A percentile compares a stretch with the other conserved stretches of the same genome.
phyloP scores from a whole-genome alignment of 306 rosid species.

The Oxytropis ochrocephala region DNA sequence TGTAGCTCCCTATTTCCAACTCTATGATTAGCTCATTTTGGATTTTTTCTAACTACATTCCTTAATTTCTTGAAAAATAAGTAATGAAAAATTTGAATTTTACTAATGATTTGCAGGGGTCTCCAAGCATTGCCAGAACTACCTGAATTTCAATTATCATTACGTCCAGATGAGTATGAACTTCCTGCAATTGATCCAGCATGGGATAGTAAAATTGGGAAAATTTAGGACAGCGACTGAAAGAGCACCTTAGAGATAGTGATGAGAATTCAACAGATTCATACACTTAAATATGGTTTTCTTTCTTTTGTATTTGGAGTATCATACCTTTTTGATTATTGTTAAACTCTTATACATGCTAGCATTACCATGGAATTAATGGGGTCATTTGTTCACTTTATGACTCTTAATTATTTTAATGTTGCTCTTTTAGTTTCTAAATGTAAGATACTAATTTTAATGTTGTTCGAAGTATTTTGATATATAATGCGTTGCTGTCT shows the following conservation, averaged over 20 bases:
- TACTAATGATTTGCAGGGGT: slow-evolving; percentile 47
- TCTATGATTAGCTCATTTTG: neutral
- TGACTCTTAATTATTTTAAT: too few species aligned
- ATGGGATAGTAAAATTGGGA: slow-evolving; percentile 72
- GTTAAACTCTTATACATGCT: neutral
- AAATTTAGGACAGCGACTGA: slow-evolving; percentile 49
- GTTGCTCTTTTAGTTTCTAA: too few species aligned
- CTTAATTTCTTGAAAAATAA: neutral
- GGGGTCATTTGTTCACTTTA: neutral
- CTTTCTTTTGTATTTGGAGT: slow-evolving; percentile 6
- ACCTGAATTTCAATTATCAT: slow-evolving; percentile 85
- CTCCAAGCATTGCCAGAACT: slow-evolving; percentile 75
- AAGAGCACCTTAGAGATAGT: slow-evolving; percentile 67
- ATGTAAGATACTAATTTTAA: too few species aligned
- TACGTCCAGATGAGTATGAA: slow-evolving; percentile 72
- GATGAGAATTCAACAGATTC: slow-evolving; percentile 44
- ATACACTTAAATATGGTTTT: slow-evolving; percentile 9
- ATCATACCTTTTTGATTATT: slow-evolving; percentile 1
- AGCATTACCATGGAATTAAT: neutral
- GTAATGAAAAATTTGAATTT: neutral
- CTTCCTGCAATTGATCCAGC: slow-evolving; percentile 61
- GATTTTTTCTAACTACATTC: neutral
- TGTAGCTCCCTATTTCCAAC: slow-evolving; percentile 10
- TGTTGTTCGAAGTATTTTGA: too few species aligned
- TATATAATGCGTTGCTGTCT: too few species aligned